A percentile compares a stretch with the other conserved stretches of the same genome.
These are phyloP conservation scores for Penicillium fuscoglaucum DNA, from an alignment of 2,329 filamentous ascomycete species.

Conservation along the genomic window DNA sequence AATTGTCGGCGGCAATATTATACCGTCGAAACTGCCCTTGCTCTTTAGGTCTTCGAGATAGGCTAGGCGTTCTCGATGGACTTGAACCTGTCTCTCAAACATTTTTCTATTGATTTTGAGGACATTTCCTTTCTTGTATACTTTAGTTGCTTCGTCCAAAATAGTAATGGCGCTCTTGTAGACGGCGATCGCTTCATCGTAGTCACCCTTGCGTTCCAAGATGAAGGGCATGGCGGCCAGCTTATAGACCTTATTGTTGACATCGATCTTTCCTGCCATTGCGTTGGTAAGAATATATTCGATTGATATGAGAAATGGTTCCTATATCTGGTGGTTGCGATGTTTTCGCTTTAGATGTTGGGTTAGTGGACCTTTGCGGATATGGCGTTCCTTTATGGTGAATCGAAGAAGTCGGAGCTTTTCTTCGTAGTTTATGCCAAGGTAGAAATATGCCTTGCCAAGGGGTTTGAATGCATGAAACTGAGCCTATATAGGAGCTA, in stretches of 20 bases:
- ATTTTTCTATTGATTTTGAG: conserved; percentile 20
- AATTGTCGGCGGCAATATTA: conserved; percentile 14
- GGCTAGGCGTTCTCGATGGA: conserved; percentile 17
- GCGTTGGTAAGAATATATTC: no score
- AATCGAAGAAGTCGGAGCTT: not conserved
- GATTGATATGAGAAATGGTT: not conserved
- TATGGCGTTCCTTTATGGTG: not conserved
- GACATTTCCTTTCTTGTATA: conserved; percentile 15
- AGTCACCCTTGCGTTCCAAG: conserved; percentile 16
- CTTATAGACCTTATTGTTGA: conserved; percentile 6
- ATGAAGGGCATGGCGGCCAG: conserved; percentile 8
- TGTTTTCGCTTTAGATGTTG: not conserved
- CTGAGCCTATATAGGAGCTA: not conserved
- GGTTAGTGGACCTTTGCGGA: not conserved
- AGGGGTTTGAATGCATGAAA: not conserved
- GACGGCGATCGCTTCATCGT: conserved; percentile 14
- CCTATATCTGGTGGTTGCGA: not conserved
- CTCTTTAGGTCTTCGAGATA: conserved; percentile 14
- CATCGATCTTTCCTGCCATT: conserved; percentile 4
- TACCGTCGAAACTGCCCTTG: conserved; percentile 14
- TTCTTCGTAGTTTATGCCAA: not conserved
- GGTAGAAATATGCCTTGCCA: conserved; percentile 5
- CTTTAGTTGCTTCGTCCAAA: conserved; percentile 3
- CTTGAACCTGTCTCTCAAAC: conserved; percentile 20
- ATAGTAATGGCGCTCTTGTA: conserved; percentile 15